A percentile compares a stretch with the other conserved stretches of the same genome.
phyloP scores from a whole-genome alignment of 179 eudicot species.

The Patellifolia procumbens region DNA sequence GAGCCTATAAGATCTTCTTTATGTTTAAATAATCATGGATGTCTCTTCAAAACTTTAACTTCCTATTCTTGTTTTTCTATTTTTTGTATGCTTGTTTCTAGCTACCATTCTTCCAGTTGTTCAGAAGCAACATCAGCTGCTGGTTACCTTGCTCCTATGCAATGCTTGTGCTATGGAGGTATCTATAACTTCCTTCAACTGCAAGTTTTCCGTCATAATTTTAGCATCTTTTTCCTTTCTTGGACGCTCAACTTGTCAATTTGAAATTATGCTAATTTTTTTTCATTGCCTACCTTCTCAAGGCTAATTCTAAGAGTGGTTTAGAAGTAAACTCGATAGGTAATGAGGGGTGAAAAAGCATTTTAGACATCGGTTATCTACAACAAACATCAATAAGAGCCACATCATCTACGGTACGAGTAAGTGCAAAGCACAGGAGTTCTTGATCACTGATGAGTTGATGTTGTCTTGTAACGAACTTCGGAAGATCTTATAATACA shows the following conservation, averaged over 20 bases:
- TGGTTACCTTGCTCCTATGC: conserved; percentile 62
- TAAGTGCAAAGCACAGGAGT: not conserved
- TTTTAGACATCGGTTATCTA: not conserved
- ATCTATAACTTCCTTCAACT: conserved; percentile 6
- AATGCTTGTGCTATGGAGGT: conserved; percentile 77
- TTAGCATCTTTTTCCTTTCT: not conserved
- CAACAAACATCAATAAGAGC: not conserved
- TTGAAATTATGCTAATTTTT: not conserved
- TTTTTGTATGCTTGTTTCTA: conserved; percentile 15
- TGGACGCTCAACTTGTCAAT: not conserved
- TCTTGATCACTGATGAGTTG: not conserved
- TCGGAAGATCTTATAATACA: not conserved
- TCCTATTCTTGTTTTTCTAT: too few species aligned
- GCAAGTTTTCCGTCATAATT: not conserved
- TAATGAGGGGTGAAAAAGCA: not conserved
- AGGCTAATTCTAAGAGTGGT: not conserved
- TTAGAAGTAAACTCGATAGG: not conserved
- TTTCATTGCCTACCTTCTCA: not conserved
- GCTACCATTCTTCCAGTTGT: conserved; percentile 66
- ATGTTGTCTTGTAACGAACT: not conserved
- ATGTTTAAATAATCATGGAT: too few species aligned
- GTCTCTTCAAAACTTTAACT: too few species aligned
- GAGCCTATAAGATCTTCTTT: too few species aligned
- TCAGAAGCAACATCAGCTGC: conserved; percentile 63
- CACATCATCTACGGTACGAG: not conserved